Conservation (phyloP, 78 protist species). For the Dictyostelium purpureum region DNA sequence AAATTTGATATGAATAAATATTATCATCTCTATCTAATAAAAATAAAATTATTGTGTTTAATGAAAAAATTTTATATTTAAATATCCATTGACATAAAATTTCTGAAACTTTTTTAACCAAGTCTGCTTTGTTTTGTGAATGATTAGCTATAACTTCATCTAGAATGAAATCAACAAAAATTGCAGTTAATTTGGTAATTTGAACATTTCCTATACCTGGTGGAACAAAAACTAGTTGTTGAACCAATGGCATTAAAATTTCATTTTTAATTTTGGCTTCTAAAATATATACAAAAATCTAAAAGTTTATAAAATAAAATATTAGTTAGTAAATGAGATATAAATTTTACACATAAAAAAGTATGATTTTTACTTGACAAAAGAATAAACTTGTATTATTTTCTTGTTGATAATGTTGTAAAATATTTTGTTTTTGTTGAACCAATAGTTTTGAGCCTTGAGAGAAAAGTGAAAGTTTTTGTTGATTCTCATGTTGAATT, state of each 20-base stretch:
- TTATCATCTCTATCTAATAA: constrained; percentile 4
- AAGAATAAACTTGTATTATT: not conserved
- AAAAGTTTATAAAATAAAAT: no score
- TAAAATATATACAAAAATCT: not conserved
- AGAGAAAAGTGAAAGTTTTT: not conserved
- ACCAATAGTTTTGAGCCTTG: not conserved
- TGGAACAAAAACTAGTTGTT: not conserved
- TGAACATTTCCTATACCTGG: not conserved
- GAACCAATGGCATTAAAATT: not conserved
- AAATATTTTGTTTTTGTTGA: not conserved
- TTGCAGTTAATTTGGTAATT: not conserved
- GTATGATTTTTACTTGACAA: not conserved
- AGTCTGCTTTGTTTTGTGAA: not conserved
- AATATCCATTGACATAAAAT: not conserved
- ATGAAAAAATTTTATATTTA: not conserved
- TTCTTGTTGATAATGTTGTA: not conserved
- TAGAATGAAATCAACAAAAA: constrained; percentile 7
- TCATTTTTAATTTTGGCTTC: not conserved
- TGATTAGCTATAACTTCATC: not conserved
- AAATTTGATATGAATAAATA: not conserved
- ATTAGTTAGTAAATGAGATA: not conserved
- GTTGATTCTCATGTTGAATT: not conserved
- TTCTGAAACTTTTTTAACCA: not conserved
- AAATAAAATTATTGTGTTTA: not conserved
- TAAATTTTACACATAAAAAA: no score